phyloP scores from a whole-genome alignment of 2,329 filamentous ascomycete genomes.

The Claviceps purpurea region DNA sequence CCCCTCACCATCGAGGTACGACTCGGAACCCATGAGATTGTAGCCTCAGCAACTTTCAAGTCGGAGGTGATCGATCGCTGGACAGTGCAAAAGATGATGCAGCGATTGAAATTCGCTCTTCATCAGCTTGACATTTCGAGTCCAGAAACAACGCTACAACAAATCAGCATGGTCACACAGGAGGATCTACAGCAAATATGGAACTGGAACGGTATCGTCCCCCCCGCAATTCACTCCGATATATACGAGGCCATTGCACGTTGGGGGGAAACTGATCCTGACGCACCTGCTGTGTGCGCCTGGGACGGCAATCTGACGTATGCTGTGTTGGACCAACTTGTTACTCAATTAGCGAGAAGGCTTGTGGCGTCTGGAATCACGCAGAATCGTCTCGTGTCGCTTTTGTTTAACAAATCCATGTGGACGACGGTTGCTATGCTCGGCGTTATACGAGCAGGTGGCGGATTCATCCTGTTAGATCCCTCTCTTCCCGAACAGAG shows the following conservation, averaged over 20 bases:
- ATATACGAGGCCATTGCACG: slow-evolving; percentile 34
- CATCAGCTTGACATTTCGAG: background rate
- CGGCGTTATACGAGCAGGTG: slow-evolving; percentile 35
- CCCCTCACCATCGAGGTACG: background rate
- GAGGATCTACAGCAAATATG: slow-evolving; percentile 32
- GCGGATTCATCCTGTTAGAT: slow-evolving; percentile 32
- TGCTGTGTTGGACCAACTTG: slow-evolving; percentile 27
- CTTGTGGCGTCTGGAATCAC: slow-evolving; percentile 23
- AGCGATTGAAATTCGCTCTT: background rate
- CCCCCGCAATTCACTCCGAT: slow-evolving; percentile 25
- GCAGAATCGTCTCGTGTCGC: slow-evolving; percentile 21
- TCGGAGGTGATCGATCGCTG: background rate
- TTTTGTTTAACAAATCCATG: slow-evolving; percentile 37
- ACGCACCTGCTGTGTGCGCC: slow-evolving; percentile 30
- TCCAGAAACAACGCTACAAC: background rate
- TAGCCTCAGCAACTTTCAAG: background rate
- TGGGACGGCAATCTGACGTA: slow-evolving; percentile 38
- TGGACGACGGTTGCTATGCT: slow-evolving; percentile 32
- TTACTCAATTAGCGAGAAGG: slow-evolving; percentile 26
- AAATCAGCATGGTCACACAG: background rate
- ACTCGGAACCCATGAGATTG: too few species aligned
- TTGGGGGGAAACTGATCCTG: slow-evolving; percentile 21
- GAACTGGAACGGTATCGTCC: slow-evolving; percentile 31
- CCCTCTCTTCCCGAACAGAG: slow-evolving; percentile 30
- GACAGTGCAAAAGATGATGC: background rate